Evolutionary conservation across 2,329 filamentous ascomycete genomes (phyloP), one percentile per base, ranked within the genome.

Genomic region (Hyphodiscus sp.): DNA sequence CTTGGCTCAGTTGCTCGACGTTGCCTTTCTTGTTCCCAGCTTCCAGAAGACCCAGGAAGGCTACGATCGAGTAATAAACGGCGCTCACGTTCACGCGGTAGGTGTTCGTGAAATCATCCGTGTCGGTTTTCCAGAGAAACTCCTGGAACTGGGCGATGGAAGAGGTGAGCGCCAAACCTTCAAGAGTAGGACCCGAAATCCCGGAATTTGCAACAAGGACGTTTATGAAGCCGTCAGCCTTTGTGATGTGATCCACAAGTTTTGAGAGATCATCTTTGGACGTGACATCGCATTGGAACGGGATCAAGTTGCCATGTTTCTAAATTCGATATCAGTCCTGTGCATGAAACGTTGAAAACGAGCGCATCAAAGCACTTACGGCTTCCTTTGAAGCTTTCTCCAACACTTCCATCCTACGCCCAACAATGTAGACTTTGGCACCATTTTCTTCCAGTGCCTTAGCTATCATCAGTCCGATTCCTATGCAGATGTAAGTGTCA

Each of bases 121-220:
- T 71, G 49, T 10, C 63, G 56, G 30, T 73, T 71, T 42, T 77
- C 48, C 48, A 55, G 15, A 51, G 1, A 77, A 49, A 52, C 11
- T 78, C 75, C 78, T 76, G 89, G 1, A 77, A 48, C 83, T 71
- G 44, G 15, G 62, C 47, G n/a, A 70, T 65, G 5, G 71, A 56
- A 26, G 71, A 69, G 2, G 61, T 42, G 15, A 71, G 46, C 9
- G 23, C 26, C 8, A 44, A 11, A 16, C 10, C 10, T 18, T 18
- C 71, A n/a, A 51, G 15, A 33, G 23, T 8, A 30, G 78, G 74
- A 7, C 80, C 80, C 1, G 72, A 61, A 30, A 85, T 76, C 0
- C 85, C 85, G 2, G 83, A 81, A 58, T 78, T 79, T 62, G 75
- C 77, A 64, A 82, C 71, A 11, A 86, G 70, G 41, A 87, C 75